Evolutionary conservation across 176 grass and related monocot species (phyloP), one percentile per base, ranked within the genome.

Genomic region (Oryza australiensis): DNA sequence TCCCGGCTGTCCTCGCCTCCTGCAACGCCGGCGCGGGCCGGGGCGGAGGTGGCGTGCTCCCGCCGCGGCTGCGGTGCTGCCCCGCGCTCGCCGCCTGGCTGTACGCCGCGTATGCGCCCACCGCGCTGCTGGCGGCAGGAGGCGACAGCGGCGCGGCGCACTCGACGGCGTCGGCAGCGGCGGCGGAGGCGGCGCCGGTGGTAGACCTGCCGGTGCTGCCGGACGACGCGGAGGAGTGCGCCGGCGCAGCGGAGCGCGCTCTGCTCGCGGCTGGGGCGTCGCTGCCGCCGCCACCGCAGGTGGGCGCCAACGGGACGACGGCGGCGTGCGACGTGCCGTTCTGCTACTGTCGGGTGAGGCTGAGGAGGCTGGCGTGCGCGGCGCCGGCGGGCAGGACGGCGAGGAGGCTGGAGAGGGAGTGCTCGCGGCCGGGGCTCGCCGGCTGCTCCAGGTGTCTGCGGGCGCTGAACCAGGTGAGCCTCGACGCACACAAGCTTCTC

Each of bases 41-140:
- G 5, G 41, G 13, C 26, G 5, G 6, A 35, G 66, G 51, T 0
- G 26, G 70, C 42, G 30, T 27, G 43, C 70, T 86, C 23, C 91
- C 86, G 72, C 84, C 69, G 29, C 72, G 87, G 35, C 71, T 85
- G 26, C 77, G 75, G 5, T 98, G 95, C 90, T 98, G 95, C 48
- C 95, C 95, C 1, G 83, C 86, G 5, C 88, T 98, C 3, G 95
- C 92, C 18, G 88, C 87, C 0, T 98, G 93, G 85, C 72, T 98
- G 34, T 98, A 98, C 79, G 88, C 92, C 1, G 92, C 92, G 26
- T 98, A 89, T 85, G 87, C 95, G 45, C 78, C 90, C 55, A 89
- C 88, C 0, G 87, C 92, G 26, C 88, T 98, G 53, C 14, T 53
- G 51, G 76, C 63, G 3, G 29, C 38, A 2, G 38, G 41, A 15